These are phyloP conservation scores for Penicillium decumbens DNA, from an alignment of 2,329 filamentous ascomycete genomes.

Conservation along the genomic window DNA sequence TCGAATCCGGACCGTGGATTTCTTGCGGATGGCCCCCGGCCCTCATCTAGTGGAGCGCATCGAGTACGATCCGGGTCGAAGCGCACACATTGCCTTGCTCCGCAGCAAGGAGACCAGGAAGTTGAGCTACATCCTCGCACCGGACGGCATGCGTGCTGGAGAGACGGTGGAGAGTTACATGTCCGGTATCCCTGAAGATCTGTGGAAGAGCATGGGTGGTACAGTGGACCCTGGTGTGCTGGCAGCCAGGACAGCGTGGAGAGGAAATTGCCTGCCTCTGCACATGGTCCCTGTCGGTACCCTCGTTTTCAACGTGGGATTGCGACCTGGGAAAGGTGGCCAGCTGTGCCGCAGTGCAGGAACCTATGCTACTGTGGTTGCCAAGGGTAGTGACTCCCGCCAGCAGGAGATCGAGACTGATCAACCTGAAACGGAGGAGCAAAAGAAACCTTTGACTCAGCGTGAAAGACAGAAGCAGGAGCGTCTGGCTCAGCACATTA, in stretches of 20 bases:
- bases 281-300: constrained; percentile 97
- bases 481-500: constrained; percentile 72
- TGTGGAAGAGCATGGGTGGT: constrained; percentile 89
- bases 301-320: constrained; percentile 83
- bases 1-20: constrained; percentile 88
- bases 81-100: constrained; percentile 84
- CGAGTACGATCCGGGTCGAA: constrained; percentile 91
- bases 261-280: constrained; percentile 90
- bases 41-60: constrained; percentile 87
- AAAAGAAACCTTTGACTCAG: constrained; percentile 34
- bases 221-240: constrained; percentile 90
- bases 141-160: constrained; percentile 87
- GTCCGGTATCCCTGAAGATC: constrained; percentile 76
- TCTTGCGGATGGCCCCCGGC: constrained; percentile 70
- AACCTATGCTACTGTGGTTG: constrained; percentile 81
- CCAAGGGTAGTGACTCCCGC: constrained; percentile 68
- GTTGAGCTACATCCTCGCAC: constrained; percentile 89
- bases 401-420: constrained; percentile 54
- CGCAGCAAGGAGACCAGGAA: constrained; percentile 67
- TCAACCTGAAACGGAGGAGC: constrained; percentile 43
- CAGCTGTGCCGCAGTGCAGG: constrained; percentile 95
- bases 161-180: constrained; percentile 91
- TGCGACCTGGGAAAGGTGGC: constrained; percentile 63
- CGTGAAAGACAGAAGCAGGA: constrained; percentile 42
- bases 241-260: constrained; percentile 86